Conservation (phyloP, 306 rosid species). For the Casuarina cunninghamiana region DNA sequence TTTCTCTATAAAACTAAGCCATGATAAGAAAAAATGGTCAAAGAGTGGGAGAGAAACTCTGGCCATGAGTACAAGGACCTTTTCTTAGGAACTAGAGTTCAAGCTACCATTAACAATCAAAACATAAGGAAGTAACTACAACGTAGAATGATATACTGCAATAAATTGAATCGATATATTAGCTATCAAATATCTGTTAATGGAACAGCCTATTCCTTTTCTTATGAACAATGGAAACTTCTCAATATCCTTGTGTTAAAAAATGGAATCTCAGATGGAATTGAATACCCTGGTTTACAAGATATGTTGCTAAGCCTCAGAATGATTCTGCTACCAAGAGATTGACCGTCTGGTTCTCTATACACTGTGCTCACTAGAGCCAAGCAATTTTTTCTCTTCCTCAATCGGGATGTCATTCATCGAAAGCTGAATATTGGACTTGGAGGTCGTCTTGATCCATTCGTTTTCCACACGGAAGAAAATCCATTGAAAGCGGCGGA, state of each 20-base stretch:
- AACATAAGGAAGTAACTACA: neutral
- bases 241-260: constrained; percentile 11
- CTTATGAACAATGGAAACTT: constrained; percentile 22
- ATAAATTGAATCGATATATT: constrained; percentile 1
- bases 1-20: no score
- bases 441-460: constrained; percentile 76
- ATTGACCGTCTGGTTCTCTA: constrained; percentile 38
- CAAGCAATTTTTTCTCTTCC: constrained; percentile 68
- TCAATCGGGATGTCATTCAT: constrained; percentile 51
- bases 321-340: constrained; percentile 6
- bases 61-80: neutral
- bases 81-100: neutral
- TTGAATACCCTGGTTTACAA: constrained; percentile 4
- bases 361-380: constrained; percentile 55
- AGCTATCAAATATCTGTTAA: constrained; percentile 3
- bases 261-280: constrained; percentile 4
- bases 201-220: constrained; percentile 3
- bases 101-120: neutral
- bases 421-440: constrained; percentile 65
- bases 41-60: neutral
- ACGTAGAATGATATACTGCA: neutral
- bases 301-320: constrained; percentile 13
- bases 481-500: constrained; percentile 97
- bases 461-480: constrained; percentile 97
- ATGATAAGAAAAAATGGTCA: no score